phyloP scores from a whole-genome alignment of 2,329 filamentous ascomycete species.

The Westerdykella aurantiaca region DNA sequence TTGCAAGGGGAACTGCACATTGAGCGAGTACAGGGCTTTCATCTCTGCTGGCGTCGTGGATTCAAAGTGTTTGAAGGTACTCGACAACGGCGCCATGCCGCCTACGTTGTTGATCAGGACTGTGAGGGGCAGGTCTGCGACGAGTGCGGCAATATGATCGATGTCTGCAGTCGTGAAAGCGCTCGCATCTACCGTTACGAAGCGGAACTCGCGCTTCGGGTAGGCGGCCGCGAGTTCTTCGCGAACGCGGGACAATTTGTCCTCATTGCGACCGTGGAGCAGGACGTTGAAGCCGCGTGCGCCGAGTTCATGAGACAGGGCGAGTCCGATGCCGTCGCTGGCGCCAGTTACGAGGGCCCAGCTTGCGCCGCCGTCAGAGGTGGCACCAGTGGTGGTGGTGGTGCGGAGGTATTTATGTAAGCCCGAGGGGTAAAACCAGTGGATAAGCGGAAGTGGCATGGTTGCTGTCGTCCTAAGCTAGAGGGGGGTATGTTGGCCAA shows the following conservation, averaged over 20 bases:
- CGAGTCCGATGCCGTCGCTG: constrained; percentile 89
- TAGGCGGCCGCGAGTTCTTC: constrained; percentile 5
- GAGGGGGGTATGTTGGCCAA: too few species aligned
- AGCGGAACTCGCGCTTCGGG: constrained; percentile 3
- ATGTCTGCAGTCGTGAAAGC: constrained; percentile 3
- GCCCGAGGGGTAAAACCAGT: constrained; percentile 8
- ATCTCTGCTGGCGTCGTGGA: constrained; percentile 4
- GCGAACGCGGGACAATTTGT: constrained; percentile 56
- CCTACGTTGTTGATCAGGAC: constrained; percentile 11
- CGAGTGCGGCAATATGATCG: constrained; percentile 2
- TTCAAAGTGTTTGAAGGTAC: constrained; percentile 9
- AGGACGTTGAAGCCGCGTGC: constrained; percentile 84
- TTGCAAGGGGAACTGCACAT: too few species aligned
- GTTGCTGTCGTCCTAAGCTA: too few species aligned
- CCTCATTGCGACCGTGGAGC: constrained; percentile 84
- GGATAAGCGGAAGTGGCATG: constrained; percentile 5
- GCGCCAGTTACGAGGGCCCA: constrained; percentile 92
- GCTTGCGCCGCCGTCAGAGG: neutral
- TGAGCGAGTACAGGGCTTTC: neutral
- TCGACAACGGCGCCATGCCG: constrained; percentile 4
- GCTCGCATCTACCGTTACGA: constrained; percentile 4
- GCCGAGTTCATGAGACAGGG: constrained; percentile 81
- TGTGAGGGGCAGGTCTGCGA: constrained; percentile 5
- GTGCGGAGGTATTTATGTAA: constrained; percentile 6
- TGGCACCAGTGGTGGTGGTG: neutral